Percentiles rank a stretch among this genome's conserved stretches.
These are phyloP conservation scores for Russula emetica DNA, from an alignment of 768 basidiomycete genomes.

Conservation along the genomic window DNA sequence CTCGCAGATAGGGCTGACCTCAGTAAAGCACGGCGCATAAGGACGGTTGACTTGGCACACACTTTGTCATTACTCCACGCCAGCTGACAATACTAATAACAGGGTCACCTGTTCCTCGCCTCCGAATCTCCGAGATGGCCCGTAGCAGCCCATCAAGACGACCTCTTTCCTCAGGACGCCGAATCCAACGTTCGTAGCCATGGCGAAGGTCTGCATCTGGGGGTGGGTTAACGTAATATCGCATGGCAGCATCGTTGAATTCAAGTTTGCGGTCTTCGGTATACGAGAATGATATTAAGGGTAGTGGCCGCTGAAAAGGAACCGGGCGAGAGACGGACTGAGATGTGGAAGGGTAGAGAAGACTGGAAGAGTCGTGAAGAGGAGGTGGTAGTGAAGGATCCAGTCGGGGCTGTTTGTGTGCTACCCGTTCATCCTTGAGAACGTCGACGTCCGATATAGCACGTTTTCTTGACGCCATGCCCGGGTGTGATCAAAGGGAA, in stretches of 20 bases:
- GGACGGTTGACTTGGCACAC: constrained; percentile 30
- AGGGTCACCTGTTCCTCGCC: constrained; percentile 35
- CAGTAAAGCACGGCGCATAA: constrained; percentile 22
- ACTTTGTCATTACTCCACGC: constrained; percentile 87
- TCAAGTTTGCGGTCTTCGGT: constrained; percentile 49
- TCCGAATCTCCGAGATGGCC: constrained; percentile 47
- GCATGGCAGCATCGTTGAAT: constrained; percentile 65
- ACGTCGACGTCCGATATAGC: constrained; percentile 12
- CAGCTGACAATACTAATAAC: constrained; percentile 62
- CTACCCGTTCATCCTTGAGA: not conserved
- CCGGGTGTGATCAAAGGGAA: not conserved
- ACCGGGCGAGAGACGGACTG: constrained; percentile 26
- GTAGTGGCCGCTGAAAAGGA: constrained; percentile 67
- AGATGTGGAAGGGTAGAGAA: constrained; percentile 29
- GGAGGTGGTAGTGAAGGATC: not conserved
- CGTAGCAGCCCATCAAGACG: constrained; percentile 65
- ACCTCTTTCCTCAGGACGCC: constrained; percentile 58
- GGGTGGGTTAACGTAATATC: constrained; percentile 69
- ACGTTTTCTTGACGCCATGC: constrained; percentile 21
- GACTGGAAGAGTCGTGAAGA: constrained; percentile 2
- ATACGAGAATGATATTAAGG: constrained; percentile 70
- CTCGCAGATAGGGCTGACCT: constrained; percentile 34
- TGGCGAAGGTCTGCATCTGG: constrained; percentile 57
- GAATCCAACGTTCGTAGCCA: constrained; percentile 72
- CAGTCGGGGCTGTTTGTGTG: not conserved